Conservation (phyloP, 2,329 filamentous ascomycete species). For the Xylariaceae sp. region DNA sequence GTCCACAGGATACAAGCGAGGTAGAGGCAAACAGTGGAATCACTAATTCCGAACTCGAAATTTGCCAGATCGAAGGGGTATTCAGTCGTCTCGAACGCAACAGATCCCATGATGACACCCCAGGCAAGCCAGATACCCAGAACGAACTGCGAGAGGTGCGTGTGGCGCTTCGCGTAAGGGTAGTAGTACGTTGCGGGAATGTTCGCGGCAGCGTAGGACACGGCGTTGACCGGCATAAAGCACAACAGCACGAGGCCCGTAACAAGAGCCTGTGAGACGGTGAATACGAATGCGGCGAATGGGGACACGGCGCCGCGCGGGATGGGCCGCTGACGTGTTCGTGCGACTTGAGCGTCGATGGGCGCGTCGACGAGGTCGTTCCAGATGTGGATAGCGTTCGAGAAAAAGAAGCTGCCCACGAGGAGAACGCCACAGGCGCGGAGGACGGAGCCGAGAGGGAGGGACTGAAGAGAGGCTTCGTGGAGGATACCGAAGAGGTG, state of each 20-base stretch:
- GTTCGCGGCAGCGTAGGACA: not conserved
- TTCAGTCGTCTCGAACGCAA: constrained; percentile 18
- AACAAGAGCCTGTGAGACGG: constrained; percentile 33
- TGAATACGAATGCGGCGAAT: constrained; percentile 34
- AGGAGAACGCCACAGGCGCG: not conserved
- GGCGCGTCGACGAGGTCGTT: constrained; percentile 52
- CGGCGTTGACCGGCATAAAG: not conserved
- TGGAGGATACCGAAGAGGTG: constrained; percentile 24
- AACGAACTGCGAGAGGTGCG: constrained; percentile 46
- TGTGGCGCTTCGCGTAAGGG: constrained; percentile 46
- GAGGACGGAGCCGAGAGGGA: not conserved
- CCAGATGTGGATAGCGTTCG: constrained; percentile 36
- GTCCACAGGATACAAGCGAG: constrained; percentile 5
- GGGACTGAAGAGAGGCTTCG: not conserved
- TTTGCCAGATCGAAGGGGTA: not conserved
- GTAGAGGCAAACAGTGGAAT: constrained; percentile 1
- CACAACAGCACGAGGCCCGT: constrained; percentile 33
- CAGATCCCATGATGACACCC: constrained; percentile 40
- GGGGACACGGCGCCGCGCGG: constrained; percentile 41
- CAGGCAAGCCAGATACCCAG: constrained; percentile 45
- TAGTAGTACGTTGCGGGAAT: constrained; percentile 40
- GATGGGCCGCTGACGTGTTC: constrained; percentile 46
- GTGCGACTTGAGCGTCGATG: constrained; percentile 46
- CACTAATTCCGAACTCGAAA: not conserved
- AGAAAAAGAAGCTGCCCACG: constrained; percentile 21